These are phyloP conservation scores for Penicillium paneum DNA, from an alignment of 2,329 filamentous ascomycete genomes.

Conservation along the genomic window DNA sequence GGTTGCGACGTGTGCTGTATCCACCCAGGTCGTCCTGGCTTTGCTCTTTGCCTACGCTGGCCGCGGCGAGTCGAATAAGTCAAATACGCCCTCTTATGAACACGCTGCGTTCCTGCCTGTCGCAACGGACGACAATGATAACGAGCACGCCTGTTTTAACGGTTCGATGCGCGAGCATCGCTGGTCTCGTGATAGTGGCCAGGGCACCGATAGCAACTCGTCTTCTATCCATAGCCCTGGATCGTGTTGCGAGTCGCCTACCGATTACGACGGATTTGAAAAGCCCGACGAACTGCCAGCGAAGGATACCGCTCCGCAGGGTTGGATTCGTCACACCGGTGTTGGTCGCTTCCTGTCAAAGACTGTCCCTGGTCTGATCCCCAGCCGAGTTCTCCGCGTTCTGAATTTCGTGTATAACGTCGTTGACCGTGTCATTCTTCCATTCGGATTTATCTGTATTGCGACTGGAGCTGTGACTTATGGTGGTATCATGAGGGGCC, in stretches of 20 bases:
- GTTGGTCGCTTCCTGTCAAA: conserved; percentile 53
- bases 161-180: conserved; percentile 48
- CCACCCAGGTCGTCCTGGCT: conserved; percentile 67
- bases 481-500: conserved; percentile 74
- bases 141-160: conserved; percentile 38
- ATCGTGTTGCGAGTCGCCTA: conserved; percentile 53
- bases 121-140: conserved; percentile 52
- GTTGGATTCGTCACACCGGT: conserved; percentile 48
- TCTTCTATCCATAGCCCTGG: conserved; percentile 65
- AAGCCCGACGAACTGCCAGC: conserved; percentile 47
- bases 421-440: conserved; percentile 72
- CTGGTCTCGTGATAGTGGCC: conserved; percentile 68
- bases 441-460: conserved; percentile 72
- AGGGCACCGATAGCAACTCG: conserved; percentile 69
- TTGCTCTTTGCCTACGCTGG: conserved; percentile 61
- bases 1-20: conserved; percentile 70
- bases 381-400: conserved; percentile 55
- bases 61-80: conserved; percentile 37
- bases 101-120: conserved; percentile 61
- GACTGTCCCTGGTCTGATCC: conserved; percentile 56
- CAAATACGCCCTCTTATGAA: conserved; percentile 43
- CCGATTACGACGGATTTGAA: conserved; percentile 51
- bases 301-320: conserved; percentile 27
- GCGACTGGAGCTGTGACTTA: conserved; percentile 71
- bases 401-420: conserved; percentile 62